Evolutionary conservation across 192 early-diverging fungal genomes (phyloP), one percentile per base, ranked within the genome.

Genomic region (Umbelopsis ramanniana): DNA sequence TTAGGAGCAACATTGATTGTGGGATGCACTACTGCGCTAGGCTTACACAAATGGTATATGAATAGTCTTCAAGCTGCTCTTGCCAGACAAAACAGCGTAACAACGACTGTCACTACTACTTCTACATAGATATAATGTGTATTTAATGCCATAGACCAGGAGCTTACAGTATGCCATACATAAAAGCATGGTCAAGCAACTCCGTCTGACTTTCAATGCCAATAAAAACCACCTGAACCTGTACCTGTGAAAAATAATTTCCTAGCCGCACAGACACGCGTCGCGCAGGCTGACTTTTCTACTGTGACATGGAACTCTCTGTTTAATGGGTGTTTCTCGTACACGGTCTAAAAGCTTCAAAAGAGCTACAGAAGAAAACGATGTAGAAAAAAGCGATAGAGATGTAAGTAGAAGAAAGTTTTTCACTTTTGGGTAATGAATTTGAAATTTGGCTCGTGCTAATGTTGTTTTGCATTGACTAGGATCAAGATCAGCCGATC

Each of bases 1-100:
- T 37, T 79, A 14, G 94, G 94, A 9, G 87, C 93, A 0, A 48
- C 80, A 0, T 71, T 91, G 0, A 91, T 95, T 79, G 85, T 91
- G 11, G 23, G 69, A 21, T 84, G 87, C 48, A 92, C 91, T 1
- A 80, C 87, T 22, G 81, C 81, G 14, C 83, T 92, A 80, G 89
- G 84, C 21, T 50, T 89, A 26, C 84, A 86, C 71, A 92, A 93
- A 55, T 90, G 88, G 85, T 47, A 52, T 19, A 67, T 55, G 21
- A 63, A 12, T 14, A 29, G 12, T 11, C 23, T 63, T 26, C 57
- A 35, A 6, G 57, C 26, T 0, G 57, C 33, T 17, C 15, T 50
- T 50, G 15, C 48, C 48, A 50, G 48, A 50, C 48, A 50, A 50
- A 50, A 19, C 6, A 43, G 40, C 19, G 15, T 3, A 10, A n/a